Evolutionary conservation across 1,139 yeast species (phyloP).

Genomic region (Kodamaea ohmeri): DNA sequence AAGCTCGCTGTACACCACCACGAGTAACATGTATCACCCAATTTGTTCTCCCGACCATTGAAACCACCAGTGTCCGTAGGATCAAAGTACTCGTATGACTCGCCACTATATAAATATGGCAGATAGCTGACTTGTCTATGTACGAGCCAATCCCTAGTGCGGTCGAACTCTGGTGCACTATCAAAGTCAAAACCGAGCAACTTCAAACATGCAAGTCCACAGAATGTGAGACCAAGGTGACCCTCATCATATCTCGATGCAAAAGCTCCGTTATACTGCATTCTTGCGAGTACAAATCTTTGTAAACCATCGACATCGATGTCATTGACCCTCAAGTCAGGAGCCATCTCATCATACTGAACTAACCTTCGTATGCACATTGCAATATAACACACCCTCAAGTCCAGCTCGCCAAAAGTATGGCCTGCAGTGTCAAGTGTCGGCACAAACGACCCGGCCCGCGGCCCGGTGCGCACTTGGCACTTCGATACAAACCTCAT

Average conservation of each 20-base stretch:
- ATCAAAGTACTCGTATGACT: constrained; percentile 36
- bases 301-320: constrained; percentile 42
- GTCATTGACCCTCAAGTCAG: constrained; percentile 28
- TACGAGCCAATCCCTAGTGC: constrained; percentile 55
- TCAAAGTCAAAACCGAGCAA: constrained; percentile 34
- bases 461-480: constrained; percentile 56
- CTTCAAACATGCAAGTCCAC: constrained; percentile 69
- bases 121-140: constrained; percentile 59
- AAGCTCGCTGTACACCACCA: constrained; percentile 83
- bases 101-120: constrained; percentile 19
- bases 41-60: constrained; percentile 84
- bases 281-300: constrained; percentile 41
- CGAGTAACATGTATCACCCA: constrained; percentile 86
- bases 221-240: constrained; percentile 86
- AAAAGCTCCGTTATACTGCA: constrained; percentile 67
- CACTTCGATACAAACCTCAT: constrained; percentile 52
- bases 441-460: constrained; percentile 45
- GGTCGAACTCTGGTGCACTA: constrained; percentile 17
- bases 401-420: constrained; percentile 62
- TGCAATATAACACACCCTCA: constrained; percentile 77
- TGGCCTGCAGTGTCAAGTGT: constrained; percentile 14
- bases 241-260: constrained; percentile 53
- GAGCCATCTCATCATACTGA: constrained; percentile 33
- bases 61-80: constrained; percentile 68
- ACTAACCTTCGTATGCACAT: constrained; percentile 57